Percentiles rank a stretch among this genome's conserved stretches.
These are phyloP conservation scores for Kuraishia ogatae DNA, from an alignment of 805 yeast genomes.

Conservation along the genomic window DNA sequence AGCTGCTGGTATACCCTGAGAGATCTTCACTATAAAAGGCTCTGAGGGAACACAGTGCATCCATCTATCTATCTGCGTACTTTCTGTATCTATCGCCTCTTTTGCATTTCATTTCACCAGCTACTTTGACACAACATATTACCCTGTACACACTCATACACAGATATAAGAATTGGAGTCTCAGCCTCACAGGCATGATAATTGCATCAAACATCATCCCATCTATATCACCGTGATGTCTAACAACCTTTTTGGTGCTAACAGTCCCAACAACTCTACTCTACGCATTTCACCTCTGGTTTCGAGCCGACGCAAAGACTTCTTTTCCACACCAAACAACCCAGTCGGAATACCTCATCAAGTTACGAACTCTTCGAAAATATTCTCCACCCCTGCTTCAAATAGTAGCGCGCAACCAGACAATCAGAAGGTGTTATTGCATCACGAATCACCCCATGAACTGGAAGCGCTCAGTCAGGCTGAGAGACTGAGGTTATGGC, in stretches of 20 bases:
- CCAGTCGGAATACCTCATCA: conserved; percentile 2
- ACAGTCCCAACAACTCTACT: conserved; percentile 48
- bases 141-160: too few species aligned
- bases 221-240: not conserved
- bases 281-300: conserved; percentile 65
- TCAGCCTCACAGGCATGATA: too few species aligned
- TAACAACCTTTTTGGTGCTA: not conserved
- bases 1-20: too few species aligned
- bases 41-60: too few species aligned
- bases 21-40: too few species aligned
- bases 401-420: conserved; percentile 8
- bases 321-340: conserved; percentile 27
- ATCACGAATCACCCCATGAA: conserved; percentile 15
- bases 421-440: conserved; percentile 4
- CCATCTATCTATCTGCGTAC: too few species aligned
- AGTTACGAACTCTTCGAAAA: not conserved
- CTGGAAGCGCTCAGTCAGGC: conserved; percentile 53
- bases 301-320: conserved; percentile 22
- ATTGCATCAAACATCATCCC: not conserved
- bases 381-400: conserved; percentile 11
- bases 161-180: too few species aligned
- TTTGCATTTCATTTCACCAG: too few species aligned
- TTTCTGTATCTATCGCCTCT: too few species aligned
- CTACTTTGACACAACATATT: too few species aligned
- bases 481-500: conserved; percentile 81